Percentiles rank a stretch among this genome's conserved stretches.
Conservation (phyloP, 441 rosid species). For the Capsella rubella region DNA sequence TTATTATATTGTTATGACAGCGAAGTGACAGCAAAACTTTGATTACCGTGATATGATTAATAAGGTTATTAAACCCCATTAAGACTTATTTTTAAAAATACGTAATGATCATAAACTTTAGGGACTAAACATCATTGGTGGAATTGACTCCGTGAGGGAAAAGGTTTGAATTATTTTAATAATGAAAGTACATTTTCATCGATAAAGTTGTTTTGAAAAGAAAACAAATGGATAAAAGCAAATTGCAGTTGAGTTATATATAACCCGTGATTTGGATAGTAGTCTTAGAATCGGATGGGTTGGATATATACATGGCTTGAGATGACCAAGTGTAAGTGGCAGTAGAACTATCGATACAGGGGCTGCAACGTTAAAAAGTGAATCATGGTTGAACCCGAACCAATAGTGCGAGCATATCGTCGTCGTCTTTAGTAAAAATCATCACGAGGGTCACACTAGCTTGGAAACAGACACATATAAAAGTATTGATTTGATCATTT, state of each 20-base stretch:
- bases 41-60: background rate
- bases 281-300: background rate
- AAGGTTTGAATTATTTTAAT: background rate
- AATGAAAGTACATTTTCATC: background rate
- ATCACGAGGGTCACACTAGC: too few relatives aligned
- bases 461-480: background rate
- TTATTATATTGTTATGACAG: conserved; percentile 7
- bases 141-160: background rate
- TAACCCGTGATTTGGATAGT: background rate
- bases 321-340: background rate
- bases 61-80: background rate
- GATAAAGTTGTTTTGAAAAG: too few relatives aligned
- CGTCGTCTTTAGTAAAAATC: too few relatives aligned
- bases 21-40: background rate
- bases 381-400: too few relatives aligned
- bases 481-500: conserved; percentile 4
- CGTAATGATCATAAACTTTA: background rate
- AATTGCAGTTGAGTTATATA: background rate
- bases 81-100: background rate
- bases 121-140: background rate
- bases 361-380: too few relatives aligned
- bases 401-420: too few relatives aligned
- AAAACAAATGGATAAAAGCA: too few relatives aligned
- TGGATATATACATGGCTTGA: too few relatives aligned
- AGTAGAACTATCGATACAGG: too few relatives aligned